Percentiles rank a stretch among this genome's conserved stretches.
phyloP scores from a whole-genome alignment of 1,284 basidiomycete species.

The Sporisorium reilianum region DNA sequence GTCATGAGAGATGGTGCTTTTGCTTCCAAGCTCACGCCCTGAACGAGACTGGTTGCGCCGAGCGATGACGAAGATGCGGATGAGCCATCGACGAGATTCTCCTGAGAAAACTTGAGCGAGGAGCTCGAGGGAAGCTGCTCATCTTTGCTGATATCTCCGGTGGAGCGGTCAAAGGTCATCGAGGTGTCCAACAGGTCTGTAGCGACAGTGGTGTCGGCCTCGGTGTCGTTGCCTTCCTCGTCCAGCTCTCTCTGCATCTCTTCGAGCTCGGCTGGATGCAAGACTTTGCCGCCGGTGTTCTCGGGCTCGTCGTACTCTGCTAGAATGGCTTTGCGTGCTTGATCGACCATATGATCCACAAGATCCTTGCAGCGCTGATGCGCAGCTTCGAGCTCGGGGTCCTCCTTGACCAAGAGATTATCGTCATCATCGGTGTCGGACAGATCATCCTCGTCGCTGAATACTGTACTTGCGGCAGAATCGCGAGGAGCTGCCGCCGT shows the following conservation, averaged over 20 bases:
- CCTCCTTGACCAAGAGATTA: slow-evolving; percentile 35
- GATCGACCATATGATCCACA: slow-evolving; percentile 54
- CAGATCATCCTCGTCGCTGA: slow-evolving; percentile 35
- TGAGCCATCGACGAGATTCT: not conserved
- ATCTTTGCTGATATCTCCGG: slow-evolving; percentile 14
- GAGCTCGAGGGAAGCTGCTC: slow-evolving; percentile 10
- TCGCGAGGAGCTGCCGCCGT: slow-evolving; percentile 9
- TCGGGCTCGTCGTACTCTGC: slow-evolving; percentile 30
- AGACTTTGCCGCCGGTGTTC: slow-evolving; percentile 44
- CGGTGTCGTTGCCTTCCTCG: slow-evolving; percentile 16
- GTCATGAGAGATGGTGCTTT: not conserved
- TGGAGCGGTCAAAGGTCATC: slow-evolving; percentile 22
- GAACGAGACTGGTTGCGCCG: not conserved
- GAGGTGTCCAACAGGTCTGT: slow-evolving; percentile 19
- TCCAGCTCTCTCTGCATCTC: slow-evolving; percentile 40
- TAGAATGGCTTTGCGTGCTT: slow-evolving; percentile 53
- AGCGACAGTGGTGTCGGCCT: slow-evolving; percentile 16
- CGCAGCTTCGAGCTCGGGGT: slow-evolving; percentile 55
- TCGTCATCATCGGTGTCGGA: slow-evolving; percentile 45
- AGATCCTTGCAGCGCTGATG: slow-evolving; percentile 54
- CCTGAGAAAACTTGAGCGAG: slow-evolving; percentile 6
- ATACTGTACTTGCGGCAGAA: slow-evolving; percentile 6
- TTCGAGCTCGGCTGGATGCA: slow-evolving; percentile 60
- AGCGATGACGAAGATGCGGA: not conserved
- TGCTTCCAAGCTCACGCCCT: not conserved